phyloP scores from a whole-genome alignment of 106 monocot species.

The Dendrobium officinale region DNA sequence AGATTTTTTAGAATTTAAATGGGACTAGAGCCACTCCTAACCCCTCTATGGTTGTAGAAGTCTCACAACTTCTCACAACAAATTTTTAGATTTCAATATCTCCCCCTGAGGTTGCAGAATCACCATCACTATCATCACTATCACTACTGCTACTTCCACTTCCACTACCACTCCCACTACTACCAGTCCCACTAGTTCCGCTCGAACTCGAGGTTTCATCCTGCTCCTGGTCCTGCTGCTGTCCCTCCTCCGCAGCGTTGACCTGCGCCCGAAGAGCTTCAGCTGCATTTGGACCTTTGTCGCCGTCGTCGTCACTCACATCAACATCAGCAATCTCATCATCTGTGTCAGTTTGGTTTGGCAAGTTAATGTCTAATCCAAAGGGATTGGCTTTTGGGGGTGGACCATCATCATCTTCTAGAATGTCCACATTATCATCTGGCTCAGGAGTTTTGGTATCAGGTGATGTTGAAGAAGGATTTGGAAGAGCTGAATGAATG shows the following conservation, averaged over 20 bases:
- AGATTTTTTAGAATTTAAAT: too few species aligned
- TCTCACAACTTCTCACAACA: background rate
- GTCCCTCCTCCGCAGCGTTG: slow-evolving; percentile 43
- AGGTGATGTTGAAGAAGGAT: slow-evolving; percentile 27
- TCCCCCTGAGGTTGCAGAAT: slow-evolving; percentile 71
- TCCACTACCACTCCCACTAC: slow-evolving; percentile 54
- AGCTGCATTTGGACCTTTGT: slow-evolving; percentile 56
- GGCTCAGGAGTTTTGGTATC: slow-evolving; percentile 31
- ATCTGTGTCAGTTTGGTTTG: slow-evolving; percentile 43
- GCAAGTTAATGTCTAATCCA: slow-evolving; percentile 43
- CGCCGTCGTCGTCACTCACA: slow-evolving; percentile 48
- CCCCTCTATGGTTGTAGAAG: background rate
- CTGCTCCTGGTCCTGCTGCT: slow-evolving; percentile 20
- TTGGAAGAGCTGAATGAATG: slow-evolving; percentile 15
- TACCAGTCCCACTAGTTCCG: slow-evolving; percentile 55
- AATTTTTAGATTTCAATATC: slow-evolving; percentile 55
- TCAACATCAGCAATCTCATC: slow-evolving; percentile 89
- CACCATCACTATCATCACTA: slow-evolving; percentile 49
- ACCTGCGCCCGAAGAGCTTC: slow-evolving; percentile 75
- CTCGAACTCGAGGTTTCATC: slow-evolving; percentile 23
- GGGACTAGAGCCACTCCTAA: too few species aligned
- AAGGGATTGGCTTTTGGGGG: slow-evolving; percentile 11
- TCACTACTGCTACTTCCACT: slow-evolving; percentile 56
- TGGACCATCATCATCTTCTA: slow-evolving; percentile 33
- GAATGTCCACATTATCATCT: slow-evolving; percentile 51